Base-by-base conservation (phyloP, 164 flowering plant genomes). In the Echeveria elegans region DNA sequence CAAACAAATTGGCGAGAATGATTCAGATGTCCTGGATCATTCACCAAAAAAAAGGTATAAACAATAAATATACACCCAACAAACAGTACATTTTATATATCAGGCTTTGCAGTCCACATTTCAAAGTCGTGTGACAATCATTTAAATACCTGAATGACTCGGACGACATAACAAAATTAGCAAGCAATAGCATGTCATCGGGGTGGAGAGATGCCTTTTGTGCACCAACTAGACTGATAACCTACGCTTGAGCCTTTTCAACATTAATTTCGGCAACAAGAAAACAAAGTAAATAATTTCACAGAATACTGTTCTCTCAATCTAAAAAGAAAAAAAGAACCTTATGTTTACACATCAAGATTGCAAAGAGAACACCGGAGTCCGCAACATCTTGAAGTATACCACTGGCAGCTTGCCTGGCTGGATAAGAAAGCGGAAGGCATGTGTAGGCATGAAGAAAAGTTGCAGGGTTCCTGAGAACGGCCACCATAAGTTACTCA, bases 201-300 rank as follows among this genome's bases (percentile, higher is more conserved):
- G 99, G 97, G 82, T 92, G 97, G 73, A 95, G 96, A 68, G 96
- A 89, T 31, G 97, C 94, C 74, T 95, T 95, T 70, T 95, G 97
- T 48, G 99, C 97, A 72, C 99, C 97, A 63, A 88, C 94, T 75
- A 95, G 89, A 77, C 97, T 89, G 75, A 95, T 75, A 72, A 92
- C 99, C 99, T 95, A 86, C 77, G 82, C 66, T 41, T 26, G n/a
- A 47, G 34, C 65, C 61, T 73, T 64, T 70, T 47, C 36, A 70
- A 41, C 67, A 61, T 63, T 64, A 24, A 52, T 50, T 23, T 63
- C 71, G 69, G 67, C 32, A 60, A 31, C 50, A 64, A 58, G 40
- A 30, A 45, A 66, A 56, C 18, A 12, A 0, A 53, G 15, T 29
- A 11, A 37, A 60, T 14, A 18, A 52, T 61, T 37, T 40, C 23